Conservation (phyloP, 2,329 filamentous ascomycete genomes). For the Paramyrothecium sp. region DNA sequence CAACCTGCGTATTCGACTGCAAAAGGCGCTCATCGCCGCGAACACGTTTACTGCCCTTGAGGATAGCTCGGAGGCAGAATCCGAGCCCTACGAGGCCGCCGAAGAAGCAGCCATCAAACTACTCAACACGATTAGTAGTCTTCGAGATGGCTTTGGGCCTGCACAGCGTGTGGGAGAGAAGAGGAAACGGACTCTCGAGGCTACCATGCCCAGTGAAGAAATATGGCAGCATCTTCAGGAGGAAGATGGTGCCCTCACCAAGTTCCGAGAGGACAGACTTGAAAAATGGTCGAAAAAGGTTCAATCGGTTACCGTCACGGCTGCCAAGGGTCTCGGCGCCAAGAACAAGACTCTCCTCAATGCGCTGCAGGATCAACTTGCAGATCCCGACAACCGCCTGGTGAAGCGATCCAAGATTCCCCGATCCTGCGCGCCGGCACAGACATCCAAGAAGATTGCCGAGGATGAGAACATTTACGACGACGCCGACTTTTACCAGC, state of each 20-base stretch:
- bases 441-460: slow-evolving; percentile 55
- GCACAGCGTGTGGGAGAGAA: slow-evolving; percentile 55
- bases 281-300: slow-evolving; percentile 87
- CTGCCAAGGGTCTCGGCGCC: slow-evolving; percentile 21
- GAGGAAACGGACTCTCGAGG: slow-evolving; percentile 54
- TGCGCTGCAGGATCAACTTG: slow-evolving; percentile 67
- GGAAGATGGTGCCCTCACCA: slow-evolving; percentile 58
- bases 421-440: slow-evolving; percentile 73
- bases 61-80: slow-evolving; percentile 32
- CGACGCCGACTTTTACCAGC: slow-evolving; percentile 91
- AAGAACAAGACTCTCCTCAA: slow-evolving; percentile 53
- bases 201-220: slow-evolving; percentile 57
- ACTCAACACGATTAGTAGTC: slow-evolving; percentile 74
- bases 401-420: slow-evolving; percentile 68
- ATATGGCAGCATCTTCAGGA: slow-evolving; percentile 72
- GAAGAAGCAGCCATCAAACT: slow-evolving; percentile 84
- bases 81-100: slow-evolving; percentile 67
- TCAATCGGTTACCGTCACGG: slow-evolving; percentile 43
- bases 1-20: slow-evolving; percentile 86
- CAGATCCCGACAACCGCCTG: slow-evolving; percentile 60
- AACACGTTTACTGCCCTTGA: slow-evolving; percentile 66
- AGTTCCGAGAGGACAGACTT: slow-evolving; percentile 68
- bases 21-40: slow-evolving; percentile 81
- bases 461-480: slow-evolving; percentile 74
- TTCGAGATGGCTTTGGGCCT: slow-evolving; percentile 61